phyloP scores from a whole-genome alignment of 2,329 filamentous ascomycete genomes.

The Pezicula neosporulosa region DNA sequence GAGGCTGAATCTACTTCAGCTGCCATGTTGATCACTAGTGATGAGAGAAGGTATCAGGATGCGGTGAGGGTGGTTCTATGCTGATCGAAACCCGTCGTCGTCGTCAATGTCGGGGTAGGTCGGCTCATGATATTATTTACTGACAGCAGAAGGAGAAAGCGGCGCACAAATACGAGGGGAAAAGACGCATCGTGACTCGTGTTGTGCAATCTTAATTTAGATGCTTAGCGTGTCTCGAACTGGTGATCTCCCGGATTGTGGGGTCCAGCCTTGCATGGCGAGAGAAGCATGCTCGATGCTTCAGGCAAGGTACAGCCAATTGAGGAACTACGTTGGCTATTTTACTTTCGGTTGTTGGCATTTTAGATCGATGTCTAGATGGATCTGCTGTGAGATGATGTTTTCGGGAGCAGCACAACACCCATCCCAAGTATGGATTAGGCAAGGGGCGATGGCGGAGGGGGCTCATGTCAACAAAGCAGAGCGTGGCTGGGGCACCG shows the following conservation, averaged over 20 bases:
- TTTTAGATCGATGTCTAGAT: not conserved
- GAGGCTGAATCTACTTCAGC: constrained; percentile 12
- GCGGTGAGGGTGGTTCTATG: not conserved
- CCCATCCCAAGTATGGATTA: too few relatives aligned
- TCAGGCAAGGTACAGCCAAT: not conserved
- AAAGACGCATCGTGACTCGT: not conserved
- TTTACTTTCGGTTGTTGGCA: not conserved
- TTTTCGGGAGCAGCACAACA: not conserved
- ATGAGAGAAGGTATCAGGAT: not conserved
- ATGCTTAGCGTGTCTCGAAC: constrained; percentile 4
- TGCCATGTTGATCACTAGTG: constrained; percentile 10
- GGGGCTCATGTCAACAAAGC: too few relatives aligned
- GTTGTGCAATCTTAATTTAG: constrained; percentile 9
- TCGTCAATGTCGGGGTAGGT: too few relatives aligned
- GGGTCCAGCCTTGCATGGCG: too few relatives aligned
- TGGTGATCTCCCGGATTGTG: constrained; percentile 10
- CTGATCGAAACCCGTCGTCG: not conserved
- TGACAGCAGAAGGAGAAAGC: not conserved
- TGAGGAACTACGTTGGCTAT: not conserved
- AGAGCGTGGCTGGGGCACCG: too few relatives aligned
- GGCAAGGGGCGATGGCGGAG: too few relatives aligned
- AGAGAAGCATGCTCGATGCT: not conserved
- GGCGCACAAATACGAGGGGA: not conserved
- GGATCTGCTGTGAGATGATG: not conserved
- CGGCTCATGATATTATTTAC: not conserved